Evolutionary conservation across 441 rosid species (phyloP).

Genomic region (Adansonia madagascariensis): DNA sequence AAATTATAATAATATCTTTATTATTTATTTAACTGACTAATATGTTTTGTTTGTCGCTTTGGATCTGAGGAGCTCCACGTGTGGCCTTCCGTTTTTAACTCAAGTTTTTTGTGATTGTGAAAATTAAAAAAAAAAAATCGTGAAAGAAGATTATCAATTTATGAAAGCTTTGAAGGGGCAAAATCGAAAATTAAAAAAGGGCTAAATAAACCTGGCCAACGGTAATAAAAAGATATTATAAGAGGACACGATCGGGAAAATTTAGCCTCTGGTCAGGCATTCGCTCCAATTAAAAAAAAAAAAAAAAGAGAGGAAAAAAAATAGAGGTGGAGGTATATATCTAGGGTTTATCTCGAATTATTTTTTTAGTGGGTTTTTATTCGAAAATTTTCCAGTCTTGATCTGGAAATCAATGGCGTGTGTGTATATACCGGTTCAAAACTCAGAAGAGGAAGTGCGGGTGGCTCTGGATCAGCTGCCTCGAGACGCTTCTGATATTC

Average conservation of each 20-base stretch:
- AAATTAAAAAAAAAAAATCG: no score
- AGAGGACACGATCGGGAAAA: background rate
- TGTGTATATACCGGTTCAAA: slow-evolving; percentile 95
- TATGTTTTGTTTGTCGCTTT: no score
- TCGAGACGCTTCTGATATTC: slow-evolving; percentile 92
- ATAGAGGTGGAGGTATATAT: background rate
- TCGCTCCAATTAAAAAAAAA: background rate
- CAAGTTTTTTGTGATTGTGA: no score
- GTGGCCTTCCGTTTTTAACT: no score
- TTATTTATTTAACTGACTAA: no score
- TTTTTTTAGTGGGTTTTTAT: background rate
- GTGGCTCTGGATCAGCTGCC: slow-evolving; percentile 97
- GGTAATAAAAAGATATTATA: no score
- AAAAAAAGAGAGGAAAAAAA: background rate
- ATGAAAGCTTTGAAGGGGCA: no score
- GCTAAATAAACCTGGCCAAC: background rate
- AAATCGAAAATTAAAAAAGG: no score
- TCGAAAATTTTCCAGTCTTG: background rate
- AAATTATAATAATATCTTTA: no score
- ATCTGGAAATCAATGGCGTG: slow-evolving; percentile 61
- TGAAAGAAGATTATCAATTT: no score
- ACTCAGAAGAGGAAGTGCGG: slow-evolving; percentile 95
- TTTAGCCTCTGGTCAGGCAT: background rate
- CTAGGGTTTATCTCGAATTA: slow-evolving; percentile 24
- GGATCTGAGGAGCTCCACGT: no score